phyloP scores from a whole-genome alignment of 225 moss, liverwort and hornwort genomes.

The Sphagnum contortum region DNA sequence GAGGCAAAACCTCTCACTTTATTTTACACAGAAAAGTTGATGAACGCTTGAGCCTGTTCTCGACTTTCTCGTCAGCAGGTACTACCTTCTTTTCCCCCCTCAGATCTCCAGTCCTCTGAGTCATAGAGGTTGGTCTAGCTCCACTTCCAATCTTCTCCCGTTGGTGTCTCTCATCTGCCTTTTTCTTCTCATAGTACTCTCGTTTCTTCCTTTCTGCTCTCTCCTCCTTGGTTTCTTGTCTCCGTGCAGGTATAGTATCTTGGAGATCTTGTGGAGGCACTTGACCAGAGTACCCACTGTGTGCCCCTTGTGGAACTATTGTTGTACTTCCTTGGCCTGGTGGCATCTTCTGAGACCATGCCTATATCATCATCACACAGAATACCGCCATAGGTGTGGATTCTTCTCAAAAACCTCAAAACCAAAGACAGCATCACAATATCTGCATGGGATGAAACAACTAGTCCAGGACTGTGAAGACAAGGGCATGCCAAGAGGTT shows the following conservation, averaged over 20 bases:
- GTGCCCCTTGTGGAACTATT: slow-evolving; percentile 14
- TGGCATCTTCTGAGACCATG: slow-evolving; percentile 17
- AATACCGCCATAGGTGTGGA: no score
- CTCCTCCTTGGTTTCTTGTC: slow-evolving; percentile 85
- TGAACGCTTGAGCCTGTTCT: slow-evolving; percentile 89
- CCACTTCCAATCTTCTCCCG: slow-evolving; percentile 29
- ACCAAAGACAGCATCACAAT: not conserved
- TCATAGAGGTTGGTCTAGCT: slow-evolving; percentile 22
- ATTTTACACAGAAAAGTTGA: slow-evolving; percentile 99
- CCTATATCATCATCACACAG: not conserved
- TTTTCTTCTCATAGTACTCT: slow-evolving; percentile 75
- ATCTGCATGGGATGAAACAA: not conserved
- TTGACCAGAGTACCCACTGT: slow-evolving; percentile 3
- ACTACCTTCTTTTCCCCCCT: slow-evolving; percentile 60
- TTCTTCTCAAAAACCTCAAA: no score
- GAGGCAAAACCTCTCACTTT: slow-evolving; percentile 37
- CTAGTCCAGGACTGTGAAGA: not conserved
- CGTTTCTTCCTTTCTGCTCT: slow-evolving; percentile 80
- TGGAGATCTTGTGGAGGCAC: slow-evolving; percentile 14
- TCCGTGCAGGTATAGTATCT: slow-evolving; percentile 39
- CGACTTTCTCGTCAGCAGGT: slow-evolving; percentile 62
- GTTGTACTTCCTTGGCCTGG: slow-evolving; percentile 11
- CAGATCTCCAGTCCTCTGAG: slow-evolving; percentile 44
- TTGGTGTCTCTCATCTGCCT: slow-evolving; percentile 58
- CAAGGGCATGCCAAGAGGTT: not conserved